phyloP scores from a whole-genome alignment of 2,329 filamentous ascomycete species.

The Coniella lustricola region DNA sequence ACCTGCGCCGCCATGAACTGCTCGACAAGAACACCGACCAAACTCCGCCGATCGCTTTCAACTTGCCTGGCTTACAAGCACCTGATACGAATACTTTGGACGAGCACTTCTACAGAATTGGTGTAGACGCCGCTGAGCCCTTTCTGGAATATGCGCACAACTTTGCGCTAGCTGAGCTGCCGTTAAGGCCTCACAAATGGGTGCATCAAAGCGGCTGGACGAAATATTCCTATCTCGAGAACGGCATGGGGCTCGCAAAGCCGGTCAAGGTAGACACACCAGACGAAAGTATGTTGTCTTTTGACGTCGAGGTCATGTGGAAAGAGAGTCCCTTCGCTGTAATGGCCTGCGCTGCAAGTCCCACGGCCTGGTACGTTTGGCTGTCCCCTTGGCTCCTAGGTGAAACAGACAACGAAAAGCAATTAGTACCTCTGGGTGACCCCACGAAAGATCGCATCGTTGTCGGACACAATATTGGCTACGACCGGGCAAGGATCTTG shows the following conservation, averaged over 20 bases:
- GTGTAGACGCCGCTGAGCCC: constrained; percentile 78
- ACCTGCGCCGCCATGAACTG: constrained; percentile 78
- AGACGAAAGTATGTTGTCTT: constrained; percentile 74
- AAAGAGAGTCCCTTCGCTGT: constrained; percentile 87
- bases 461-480: constrained; percentile 92
- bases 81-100: constrained; percentile 56
- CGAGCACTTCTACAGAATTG: constrained; percentile 88
- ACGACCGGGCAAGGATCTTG: constrained; percentile 77
- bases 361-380: constrained; percentile 95
- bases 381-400: constrained; percentile 89
- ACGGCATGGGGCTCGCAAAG: constrained; percentile 44
- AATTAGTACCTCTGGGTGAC: constrained; percentile 83
- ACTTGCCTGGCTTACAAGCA: constrained; percentile 75
- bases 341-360: constrained; percentile 90
- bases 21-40: constrained; percentile 84
- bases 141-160: constrained; percentile 69
- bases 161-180: constrained; percentile 58
- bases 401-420: constrained; percentile 68
- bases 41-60: constrained; percentile 70
- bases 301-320: constrained; percentile 96
- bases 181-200: constrained; percentile 64
- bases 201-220: constrained; percentile 80
- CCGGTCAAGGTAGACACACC: constrained; percentile 68
- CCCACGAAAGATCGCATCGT: constrained; percentile 66
- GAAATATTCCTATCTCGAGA: constrained; percentile 77